A percentile compares a stretch with the other conserved stretches of the same genome.
phyloP scores from a whole-genome alignment of 352 stramenopile genomes.

The Phytopythium chamaehyphon region DNA sequence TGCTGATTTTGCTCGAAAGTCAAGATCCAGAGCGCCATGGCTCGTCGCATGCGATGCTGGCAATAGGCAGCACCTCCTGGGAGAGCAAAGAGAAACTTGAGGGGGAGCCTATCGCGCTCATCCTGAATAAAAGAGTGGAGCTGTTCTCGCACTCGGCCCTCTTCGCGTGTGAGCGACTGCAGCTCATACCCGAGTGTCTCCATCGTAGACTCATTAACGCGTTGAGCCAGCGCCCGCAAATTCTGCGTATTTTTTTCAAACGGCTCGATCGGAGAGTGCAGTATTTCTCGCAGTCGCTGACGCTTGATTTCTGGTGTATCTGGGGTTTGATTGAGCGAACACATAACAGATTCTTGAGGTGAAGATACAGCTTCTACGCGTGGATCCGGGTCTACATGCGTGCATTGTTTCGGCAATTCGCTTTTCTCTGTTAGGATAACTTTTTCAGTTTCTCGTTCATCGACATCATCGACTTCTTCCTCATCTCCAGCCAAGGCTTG shows the following conservation, averaged over 20 bases:
- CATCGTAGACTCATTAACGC: slow-evolving; percentile 50
- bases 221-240: slow-evolving; percentile 33
- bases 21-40: slow-evolving; percentile 65
- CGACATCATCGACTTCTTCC: slow-evolving; percentile 11
- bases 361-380: too few relatives aligned
- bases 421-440: neutral
- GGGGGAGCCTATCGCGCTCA: slow-evolving; percentile 54
- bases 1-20: slow-evolving; percentile 76
- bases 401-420: too few relatives aligned
- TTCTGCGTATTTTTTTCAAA: slow-evolving; percentile 35
- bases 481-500: slow-evolving; percentile 13
- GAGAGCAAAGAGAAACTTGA: slow-evolving; percentile 81
- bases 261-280: slow-evolving; percentile 56
- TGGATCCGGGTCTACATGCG: too few relatives aligned
- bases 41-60: slow-evolving; percentile 59
- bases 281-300: slow-evolving; percentile 54
- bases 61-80: slow-evolving; percentile 73
- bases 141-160: slow-evolving; percentile 30
- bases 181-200: slow-evolving; percentile 37
- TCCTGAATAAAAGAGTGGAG: slow-evolving; percentile 50
- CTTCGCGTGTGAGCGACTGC: slow-evolving; percentile 28
- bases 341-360: too few relatives aligned
- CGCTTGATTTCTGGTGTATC: slow-evolving; percentile 57
- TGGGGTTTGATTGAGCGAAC: slow-evolving; percentile 4
- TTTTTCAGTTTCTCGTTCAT: neutral